Conservation (phyloP, 192 early-diverging fungal genomes). For the Coemansia guatemalensis region DNA sequence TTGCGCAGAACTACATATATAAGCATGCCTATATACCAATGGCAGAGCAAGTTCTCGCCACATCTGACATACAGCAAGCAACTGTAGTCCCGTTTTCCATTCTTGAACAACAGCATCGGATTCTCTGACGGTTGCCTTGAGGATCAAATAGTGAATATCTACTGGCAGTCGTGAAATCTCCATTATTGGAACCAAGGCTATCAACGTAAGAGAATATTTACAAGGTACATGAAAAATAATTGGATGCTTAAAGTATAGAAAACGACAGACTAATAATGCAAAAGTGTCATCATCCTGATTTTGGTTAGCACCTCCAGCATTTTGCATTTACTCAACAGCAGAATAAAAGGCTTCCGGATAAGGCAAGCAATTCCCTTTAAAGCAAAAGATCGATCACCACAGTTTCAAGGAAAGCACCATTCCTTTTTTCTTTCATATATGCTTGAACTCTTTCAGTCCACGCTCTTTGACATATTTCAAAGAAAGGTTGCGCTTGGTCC, state of each 20-base stretch:
- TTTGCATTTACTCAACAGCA: no score
- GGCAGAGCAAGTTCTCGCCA: not conserved
- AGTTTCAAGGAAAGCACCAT: no score
- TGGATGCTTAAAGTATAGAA: not conserved
- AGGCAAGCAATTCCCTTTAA: no score
- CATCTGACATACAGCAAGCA: slow-evolving; percentile 3
- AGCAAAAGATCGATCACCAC: no score
- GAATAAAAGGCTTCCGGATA: no score
- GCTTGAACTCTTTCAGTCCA: no score
- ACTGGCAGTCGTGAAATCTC: not conserved
- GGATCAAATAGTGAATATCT: not conserved
- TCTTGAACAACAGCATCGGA: not conserved
- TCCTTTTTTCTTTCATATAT: no score
- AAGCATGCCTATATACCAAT: not conserved
- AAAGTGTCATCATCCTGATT: no score
- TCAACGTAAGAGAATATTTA: not conserved
- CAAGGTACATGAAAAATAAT: not conserved
- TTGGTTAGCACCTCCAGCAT: no score
- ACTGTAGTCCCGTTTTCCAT: not conserved
- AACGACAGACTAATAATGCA: not conserved
- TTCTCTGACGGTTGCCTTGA: not conserved
- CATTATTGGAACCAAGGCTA: not conserved
- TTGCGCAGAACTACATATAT: not conserved
- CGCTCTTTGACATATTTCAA: no score
- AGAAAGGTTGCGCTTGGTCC: no score